Conservation (phyloP, 192 early-diverging fungal genomes). For the Thamnidium elegans region DNA sequence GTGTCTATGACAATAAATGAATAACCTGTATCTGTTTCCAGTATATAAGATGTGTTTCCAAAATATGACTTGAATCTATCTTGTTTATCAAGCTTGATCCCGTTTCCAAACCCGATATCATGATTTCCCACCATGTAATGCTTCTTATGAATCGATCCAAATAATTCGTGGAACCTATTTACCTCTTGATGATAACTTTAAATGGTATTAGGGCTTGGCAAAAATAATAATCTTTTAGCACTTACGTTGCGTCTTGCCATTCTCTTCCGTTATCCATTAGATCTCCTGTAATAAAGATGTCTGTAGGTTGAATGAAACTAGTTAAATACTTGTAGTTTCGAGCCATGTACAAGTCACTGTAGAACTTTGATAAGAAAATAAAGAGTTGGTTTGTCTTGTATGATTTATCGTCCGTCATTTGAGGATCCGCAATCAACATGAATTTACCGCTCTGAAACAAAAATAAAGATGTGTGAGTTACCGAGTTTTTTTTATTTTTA, state of each 20-base stretch:
- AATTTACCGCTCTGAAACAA: constrained; percentile 31
- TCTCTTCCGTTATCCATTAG: constrained; percentile 78
- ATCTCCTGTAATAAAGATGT: constrained; percentile 80
- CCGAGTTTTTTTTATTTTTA: too few relatives aligned
- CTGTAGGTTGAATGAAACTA: constrained; percentile 52
- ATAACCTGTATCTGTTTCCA: constrained; percentile 52
- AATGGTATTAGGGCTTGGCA: constrained; percentile 17
- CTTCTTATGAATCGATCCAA: constrained; percentile 19
- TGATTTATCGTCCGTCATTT: constrained; percentile 88
- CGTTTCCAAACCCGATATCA: constrained; percentile 83
- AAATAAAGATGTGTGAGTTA: background rate
- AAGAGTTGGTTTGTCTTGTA: constrained; percentile 69
- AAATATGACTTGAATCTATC: constrained; percentile 47
- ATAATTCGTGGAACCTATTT: constrained; percentile 39
- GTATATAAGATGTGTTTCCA: constrained; percentile 55
- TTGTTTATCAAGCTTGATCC: constrained; percentile 40
- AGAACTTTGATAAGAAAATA: constrained; percentile 66
- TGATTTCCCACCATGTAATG: constrained; percentile 87
- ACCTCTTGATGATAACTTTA: constrained; percentile 42
- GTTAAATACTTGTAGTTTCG: constrained; percentile 66
- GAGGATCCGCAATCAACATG: constrained; percentile 86
- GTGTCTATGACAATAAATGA: constrained; percentile 75
- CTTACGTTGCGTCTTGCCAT: constrained; percentile 46
- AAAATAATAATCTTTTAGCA: constrained; percentile 2
- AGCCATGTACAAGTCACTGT: constrained; percentile 83